Conservation (phyloP, 208 protist genomes). For the Wallacemonas sp. region DNA sequence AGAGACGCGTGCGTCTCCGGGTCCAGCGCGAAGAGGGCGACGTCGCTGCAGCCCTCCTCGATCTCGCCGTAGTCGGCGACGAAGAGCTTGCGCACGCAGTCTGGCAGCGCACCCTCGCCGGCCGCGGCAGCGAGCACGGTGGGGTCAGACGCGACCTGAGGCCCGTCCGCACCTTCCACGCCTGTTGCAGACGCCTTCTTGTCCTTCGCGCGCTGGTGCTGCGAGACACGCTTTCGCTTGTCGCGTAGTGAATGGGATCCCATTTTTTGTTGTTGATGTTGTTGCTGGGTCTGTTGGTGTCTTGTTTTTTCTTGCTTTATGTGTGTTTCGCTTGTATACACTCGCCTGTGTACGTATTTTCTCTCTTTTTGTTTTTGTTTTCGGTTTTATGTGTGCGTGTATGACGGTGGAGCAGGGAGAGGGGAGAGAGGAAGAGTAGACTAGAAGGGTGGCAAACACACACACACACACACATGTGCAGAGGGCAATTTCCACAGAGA, state of each 20-base stretch:
- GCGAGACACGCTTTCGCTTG: constrained; percentile 9
- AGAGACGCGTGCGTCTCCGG: constrained; percentile 38
- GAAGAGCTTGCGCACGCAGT: constrained; percentile 52
- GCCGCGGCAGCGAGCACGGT: neutral
- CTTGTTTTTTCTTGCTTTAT: too few species aligned
- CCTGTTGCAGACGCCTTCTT: constrained; percentile 13
- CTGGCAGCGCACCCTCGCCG: constrained; percentile 9
- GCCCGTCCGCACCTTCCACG: constrained; percentile 1
- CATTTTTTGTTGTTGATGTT: too few species aligned
- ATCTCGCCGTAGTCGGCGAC: constrained; percentile 36
- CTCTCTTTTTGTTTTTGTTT: constrained; percentile 14
- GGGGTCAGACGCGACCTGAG: neutral
- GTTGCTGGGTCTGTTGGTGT: too few species aligned
- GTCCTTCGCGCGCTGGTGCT: constrained; percentile 16
- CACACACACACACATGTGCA: too few species aligned
- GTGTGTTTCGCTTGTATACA: too few species aligned
- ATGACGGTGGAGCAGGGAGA: neutral
- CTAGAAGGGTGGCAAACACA: too few species aligned
- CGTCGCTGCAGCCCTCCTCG: constrained; percentile 60
- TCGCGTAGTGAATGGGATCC: neutral
- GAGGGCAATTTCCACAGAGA: too few species aligned
- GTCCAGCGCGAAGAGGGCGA: constrained; percentile 47
- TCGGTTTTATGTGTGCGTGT: neutral
- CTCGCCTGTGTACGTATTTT: neutral
- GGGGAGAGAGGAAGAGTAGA: neutral